Percentiles rank a stretch among this genome's conserved stretches.
phyloP scores from a whole-genome alignment of 176 grass and related monocot genomes.

The Zoysia japonica region DNA sequence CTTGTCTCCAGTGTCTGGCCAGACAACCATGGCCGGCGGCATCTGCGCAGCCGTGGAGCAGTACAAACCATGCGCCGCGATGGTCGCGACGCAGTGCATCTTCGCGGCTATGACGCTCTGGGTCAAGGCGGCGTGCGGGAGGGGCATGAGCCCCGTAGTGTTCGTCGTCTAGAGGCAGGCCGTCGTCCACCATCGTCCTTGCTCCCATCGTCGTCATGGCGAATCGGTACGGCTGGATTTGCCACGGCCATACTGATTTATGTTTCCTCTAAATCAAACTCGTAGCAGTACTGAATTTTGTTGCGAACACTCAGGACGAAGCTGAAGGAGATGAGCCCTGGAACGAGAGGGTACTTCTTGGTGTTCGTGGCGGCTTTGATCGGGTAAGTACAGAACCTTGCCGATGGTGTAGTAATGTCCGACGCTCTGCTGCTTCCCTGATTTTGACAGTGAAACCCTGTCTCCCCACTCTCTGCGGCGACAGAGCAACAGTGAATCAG shows the following conservation, averaged over 20 bases:
- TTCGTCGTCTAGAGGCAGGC: constrained; percentile 62
- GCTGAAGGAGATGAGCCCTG: background rate
- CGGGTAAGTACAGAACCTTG: background rate
- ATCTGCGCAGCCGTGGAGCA: background rate
- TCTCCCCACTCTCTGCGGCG: background rate
- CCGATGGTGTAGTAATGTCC: background rate
- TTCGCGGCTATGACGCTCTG: constrained; percentile 49
- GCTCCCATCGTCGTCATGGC: background rate
- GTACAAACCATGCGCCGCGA: constrained; percentile 38
- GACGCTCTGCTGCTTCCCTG: background rate
- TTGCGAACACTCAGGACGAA: background rate
- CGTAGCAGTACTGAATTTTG: background rate
- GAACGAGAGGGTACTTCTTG: background rate
- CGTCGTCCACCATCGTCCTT: constrained; percentile 47
- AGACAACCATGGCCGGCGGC: constrained; percentile 30
- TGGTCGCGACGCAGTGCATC: constrained; percentile 59
- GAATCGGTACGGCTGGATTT: background rate
- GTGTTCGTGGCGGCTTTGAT: constrained; percentile 20
- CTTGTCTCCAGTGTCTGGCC: background rate
- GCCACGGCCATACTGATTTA: too few species aligned
- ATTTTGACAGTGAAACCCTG: background rate
- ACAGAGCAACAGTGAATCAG: constrained; percentile 7
- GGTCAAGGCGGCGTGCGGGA: constrained; percentile 36
- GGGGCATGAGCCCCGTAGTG: constrained; percentile 54
- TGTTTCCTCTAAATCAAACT: too few species aligned